These are phyloP conservation scores for Paraphoma sp. DNA, from an alignment of 2,329 filamentous ascomycete genomes.

Conservation along the genomic window DNA sequence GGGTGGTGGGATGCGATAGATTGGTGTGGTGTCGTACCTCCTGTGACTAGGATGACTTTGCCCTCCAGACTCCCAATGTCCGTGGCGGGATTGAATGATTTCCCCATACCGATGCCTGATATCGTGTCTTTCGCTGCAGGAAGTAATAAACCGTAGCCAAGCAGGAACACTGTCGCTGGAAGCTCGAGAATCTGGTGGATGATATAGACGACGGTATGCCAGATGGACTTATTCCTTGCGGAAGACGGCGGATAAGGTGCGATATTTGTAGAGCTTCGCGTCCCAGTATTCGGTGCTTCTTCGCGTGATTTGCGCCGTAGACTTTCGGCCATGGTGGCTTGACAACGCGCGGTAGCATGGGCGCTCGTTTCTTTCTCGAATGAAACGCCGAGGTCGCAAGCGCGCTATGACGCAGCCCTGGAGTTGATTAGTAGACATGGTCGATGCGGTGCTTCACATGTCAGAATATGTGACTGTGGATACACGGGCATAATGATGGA, in stretches of 20 bases:
- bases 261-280: not conserved
- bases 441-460: too few species aligned
- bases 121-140: constrained; percentile 8
- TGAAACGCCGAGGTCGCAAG: not conserved
- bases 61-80: constrained; percentile 35
- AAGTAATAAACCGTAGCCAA: constrained; percentile 14
- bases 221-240: not conserved
- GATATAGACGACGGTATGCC: constrained; percentile 1
- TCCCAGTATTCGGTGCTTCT: not conserved
- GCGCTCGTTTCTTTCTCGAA: not conserved
- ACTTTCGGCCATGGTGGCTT: not conserved
- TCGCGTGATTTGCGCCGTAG: not conserved
- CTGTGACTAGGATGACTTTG: constrained; percentile 46
- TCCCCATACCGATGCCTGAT: constrained; percentile 18
- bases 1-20: not conserved
- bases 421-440: too few species aligned
- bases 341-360: not conserved
- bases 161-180: constrained; percentile 1
- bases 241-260: not conserved
- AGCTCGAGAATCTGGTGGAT: not conserved
- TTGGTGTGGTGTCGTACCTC: constrained; percentile 28
- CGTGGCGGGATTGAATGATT: constrained; percentile 33
- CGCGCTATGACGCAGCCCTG: not conserved
- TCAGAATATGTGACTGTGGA: too few species aligned
- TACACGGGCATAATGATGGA: too few species aligned